A percentile compares a stretch with the other conserved stretches of the same genome.
Evolutionary conservation across 768 basidiomycete genomes (phyloP).

Genomic region (Cystofilobasidium macerans): DNA sequence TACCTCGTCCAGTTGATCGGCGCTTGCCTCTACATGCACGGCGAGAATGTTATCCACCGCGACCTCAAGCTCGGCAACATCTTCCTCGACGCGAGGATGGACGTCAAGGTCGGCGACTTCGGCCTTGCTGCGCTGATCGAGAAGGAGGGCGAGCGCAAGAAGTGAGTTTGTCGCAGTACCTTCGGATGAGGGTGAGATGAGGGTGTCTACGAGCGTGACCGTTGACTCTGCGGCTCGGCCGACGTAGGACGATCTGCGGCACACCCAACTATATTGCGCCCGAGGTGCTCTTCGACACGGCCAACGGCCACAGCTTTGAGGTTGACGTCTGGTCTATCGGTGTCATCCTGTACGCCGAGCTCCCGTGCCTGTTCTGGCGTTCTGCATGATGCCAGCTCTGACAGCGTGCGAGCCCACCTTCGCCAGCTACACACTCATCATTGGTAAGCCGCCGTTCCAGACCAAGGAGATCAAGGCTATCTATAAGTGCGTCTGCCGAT

Average conservation of each 20-base stretch:
- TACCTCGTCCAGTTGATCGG: constrained; percentile 90
- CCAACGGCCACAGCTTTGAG: constrained; percentile 94
- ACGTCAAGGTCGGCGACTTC: constrained; percentile 94
- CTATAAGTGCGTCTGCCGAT: constrained; percentile 52
- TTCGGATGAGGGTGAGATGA: too few relatives aligned
- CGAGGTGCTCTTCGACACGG: constrained; percentile 89
- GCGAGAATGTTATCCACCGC: constrained; percentile 90
- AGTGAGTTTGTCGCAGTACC: constrained; percentile 41
- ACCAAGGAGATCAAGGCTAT: constrained; percentile 96
- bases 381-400: neutral
- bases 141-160: constrained; percentile 91
- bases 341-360: constrained; percentile 56
- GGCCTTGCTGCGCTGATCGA: constrained; percentile 93
- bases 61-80: constrained; percentile 95
- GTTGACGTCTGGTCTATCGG: constrained; percentile 97
- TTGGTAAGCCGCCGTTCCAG: constrained; percentile 96
- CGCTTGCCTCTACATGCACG: constrained; percentile 95
- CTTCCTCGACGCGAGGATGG: constrained; percentile 82
- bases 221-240: neutral
- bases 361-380: neutral
- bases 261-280: constrained; percentile 99
- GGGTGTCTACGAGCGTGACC: neutral
- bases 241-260: constrained; percentile 73
- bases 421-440: constrained; percentile 65
- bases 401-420: neutral